phyloP scores from a whole-genome alignment of 352 stramenopile genomes.

The Phytophthora citricola region DNA sequence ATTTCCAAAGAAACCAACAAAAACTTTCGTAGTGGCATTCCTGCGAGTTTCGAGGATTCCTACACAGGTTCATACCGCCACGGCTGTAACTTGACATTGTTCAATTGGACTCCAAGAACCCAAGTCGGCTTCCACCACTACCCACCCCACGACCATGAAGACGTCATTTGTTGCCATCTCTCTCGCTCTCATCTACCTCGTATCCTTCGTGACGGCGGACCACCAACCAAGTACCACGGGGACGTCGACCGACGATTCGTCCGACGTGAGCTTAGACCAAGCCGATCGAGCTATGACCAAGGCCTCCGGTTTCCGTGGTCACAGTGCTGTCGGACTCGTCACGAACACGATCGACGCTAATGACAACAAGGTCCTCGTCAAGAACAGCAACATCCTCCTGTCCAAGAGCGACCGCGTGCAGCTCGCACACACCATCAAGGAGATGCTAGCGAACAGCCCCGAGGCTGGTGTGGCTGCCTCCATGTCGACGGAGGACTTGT shows the following conservation, averaged over 20 bases:
- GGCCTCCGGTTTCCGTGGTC: no score
- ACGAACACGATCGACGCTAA: not conserved
- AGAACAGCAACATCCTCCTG: not conserved
- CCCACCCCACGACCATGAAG: constrained; percentile 18
- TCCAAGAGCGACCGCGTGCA: constrained; percentile 11
- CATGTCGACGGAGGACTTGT: no score
- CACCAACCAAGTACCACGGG: constrained; percentile 6
- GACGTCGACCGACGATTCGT: no score
- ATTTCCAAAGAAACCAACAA: no score
- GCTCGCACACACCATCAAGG: constrained; percentile 18
- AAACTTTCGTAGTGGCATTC: no score
- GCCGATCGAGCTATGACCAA: not conserved
- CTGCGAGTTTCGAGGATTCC: no score
- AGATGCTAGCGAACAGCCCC: not conserved
- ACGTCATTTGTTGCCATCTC: constrained; percentile 10
- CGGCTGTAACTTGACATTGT: constrained; percentile 1
- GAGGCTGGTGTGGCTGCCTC: not conserved
- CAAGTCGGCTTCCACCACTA: constrained; percentile 2
- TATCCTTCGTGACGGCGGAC: constrained; percentile 11
- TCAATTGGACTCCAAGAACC: constrained; percentile 7
- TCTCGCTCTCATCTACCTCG: constrained; percentile 9
- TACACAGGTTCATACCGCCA: no score
- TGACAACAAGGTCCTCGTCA: not conserved
- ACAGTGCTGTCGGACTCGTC: not conserved
- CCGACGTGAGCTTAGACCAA: not conserved